Evolutionary conservation across 257 asterid species (phyloP).

Genomic region (Solanum chiquidenum): DNA sequence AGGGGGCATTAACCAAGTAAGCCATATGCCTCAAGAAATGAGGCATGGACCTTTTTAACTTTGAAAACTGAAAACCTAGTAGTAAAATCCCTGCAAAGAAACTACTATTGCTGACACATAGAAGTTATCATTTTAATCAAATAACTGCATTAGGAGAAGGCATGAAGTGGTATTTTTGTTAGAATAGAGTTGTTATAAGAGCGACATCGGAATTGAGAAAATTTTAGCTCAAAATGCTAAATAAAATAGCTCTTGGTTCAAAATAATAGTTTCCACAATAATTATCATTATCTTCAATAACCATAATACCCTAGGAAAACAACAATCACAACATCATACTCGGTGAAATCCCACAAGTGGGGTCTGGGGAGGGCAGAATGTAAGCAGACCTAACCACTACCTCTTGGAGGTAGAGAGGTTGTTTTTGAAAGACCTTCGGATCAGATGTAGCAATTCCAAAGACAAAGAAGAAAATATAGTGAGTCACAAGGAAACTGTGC

Average conservation of each 20-base stretch:
- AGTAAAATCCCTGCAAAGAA: not conserved
- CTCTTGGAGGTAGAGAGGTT: not conserved
- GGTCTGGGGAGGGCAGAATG: not conserved
- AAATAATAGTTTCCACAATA: not conserved
- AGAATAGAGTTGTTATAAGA: not conserved
- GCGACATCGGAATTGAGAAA: not conserved
- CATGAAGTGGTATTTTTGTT: not conserved
- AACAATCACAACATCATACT: not conserved
- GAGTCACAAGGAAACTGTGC: not conserved
- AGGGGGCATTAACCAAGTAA: not conserved
- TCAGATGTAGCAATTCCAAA: not conserved
- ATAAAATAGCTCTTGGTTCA: not conserved
- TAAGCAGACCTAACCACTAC: not conserved
- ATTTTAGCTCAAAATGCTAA: not conserved
- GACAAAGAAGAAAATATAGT: not conserved
- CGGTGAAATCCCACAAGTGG: not conserved
- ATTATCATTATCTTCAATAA: not conserved
- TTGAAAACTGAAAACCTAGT: not conserved
- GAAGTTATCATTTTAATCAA: not conserved
- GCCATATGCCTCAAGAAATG: not conserved
- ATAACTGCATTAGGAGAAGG: not conserved
- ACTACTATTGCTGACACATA: not conserved
- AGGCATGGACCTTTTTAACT: not conserved
- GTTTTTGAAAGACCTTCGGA: not conserved
- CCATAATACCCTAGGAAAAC: not conserved